Percentiles rank a stretch among this genome's conserved stretches.
These are phyloP conservation scores for Euphrasia confusa DNA, from an alignment of 257 asterid genomes.

Conservation along the genomic window DNA sequence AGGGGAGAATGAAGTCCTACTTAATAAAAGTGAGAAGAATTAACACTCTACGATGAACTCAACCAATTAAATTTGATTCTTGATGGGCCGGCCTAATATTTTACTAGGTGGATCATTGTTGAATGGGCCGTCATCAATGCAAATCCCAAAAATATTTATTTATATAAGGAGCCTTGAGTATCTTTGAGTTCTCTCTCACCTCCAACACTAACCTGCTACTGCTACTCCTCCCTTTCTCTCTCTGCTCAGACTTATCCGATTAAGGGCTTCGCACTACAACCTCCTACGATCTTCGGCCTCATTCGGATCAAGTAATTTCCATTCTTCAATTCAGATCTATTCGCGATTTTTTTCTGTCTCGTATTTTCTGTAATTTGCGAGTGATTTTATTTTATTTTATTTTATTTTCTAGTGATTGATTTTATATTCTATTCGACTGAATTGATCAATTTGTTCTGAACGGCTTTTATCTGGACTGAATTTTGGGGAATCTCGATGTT, in stretches of 20 bases:
- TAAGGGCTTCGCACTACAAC: constrained; percentile 15
- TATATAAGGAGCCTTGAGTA: not conserved
- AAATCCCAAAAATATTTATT: not conserved
- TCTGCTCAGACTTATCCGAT: constrained; percentile 34
- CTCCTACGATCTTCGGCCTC: constrained; percentile 12
- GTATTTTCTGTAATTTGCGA: not conserved
- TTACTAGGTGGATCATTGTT: no score
- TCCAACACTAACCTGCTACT: not conserved
- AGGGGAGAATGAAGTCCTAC: no score
- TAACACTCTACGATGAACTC: no score
- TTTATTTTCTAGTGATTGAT: not conserved
- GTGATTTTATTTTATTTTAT: no score
- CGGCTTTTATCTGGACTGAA: not conserved
- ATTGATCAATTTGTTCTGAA: not conserved
- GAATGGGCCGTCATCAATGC: no score
- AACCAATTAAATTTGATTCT: no score
- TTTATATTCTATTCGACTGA: not conserved
- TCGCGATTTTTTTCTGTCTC: constrained; percentile 13
- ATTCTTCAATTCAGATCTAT: constrained; percentile 18
- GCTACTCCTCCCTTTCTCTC: not conserved
- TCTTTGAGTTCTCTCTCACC: not conserved
- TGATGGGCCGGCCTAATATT: no score
- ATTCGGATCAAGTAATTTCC: constrained; percentile 31
- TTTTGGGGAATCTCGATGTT: not conserved
- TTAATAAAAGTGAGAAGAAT: no score